Evolutionary conservation across 176 grass and related monocot genomes (phyloP), one percentile per base, ranked within the genome.

Genomic region (Ensete ventricosum): DNA sequence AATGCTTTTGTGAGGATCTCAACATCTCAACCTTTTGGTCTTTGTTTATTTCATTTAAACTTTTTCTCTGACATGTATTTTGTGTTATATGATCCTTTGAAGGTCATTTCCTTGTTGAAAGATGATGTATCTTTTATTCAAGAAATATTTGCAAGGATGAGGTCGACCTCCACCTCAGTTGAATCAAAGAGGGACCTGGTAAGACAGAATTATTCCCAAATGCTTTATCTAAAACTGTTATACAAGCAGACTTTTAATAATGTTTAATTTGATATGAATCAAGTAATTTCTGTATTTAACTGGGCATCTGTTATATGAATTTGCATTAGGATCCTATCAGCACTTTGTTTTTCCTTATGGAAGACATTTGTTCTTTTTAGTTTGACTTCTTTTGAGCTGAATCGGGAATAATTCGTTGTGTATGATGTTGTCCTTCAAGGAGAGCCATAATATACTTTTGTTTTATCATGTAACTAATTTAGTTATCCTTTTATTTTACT

Each of bases 101-200:
- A 99, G 96, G 84, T 99, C 79, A 88, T 99, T 79, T 95, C 96
- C 59, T 86, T 91, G 71, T 79, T 99, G 49, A 99, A 99, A 90
- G 96, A 99, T 54, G 96, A 99, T 87, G 75, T 73, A 60, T 85
- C 72, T 77, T 99, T 99, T 91, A 86, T 99, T 59, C 91, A 89
- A 92, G 91, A 94, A 62, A 77, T 99, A 76, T 95, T 99, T 81
- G 75, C 88, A 62, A 89, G 85, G 71, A 95, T 99, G 96, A 94
- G 84, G 78, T 91, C 85, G 22, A 72, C 73, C 13, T 74, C 73
- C 77, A 85, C 76, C 77, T 89, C 86, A 72, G 55, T 73, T 58
- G 90, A 93, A 74, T 95, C 84, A 1, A 99, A 86, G 86, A 85
- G 86, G 79, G 91, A 99, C 82, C 76, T 99, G 91, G 96, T 99